Evolutionary conservation across 2,329 filamentous ascomycete genomes (phyloP).

Genomic region (Phialophora chinensis): DNA sequence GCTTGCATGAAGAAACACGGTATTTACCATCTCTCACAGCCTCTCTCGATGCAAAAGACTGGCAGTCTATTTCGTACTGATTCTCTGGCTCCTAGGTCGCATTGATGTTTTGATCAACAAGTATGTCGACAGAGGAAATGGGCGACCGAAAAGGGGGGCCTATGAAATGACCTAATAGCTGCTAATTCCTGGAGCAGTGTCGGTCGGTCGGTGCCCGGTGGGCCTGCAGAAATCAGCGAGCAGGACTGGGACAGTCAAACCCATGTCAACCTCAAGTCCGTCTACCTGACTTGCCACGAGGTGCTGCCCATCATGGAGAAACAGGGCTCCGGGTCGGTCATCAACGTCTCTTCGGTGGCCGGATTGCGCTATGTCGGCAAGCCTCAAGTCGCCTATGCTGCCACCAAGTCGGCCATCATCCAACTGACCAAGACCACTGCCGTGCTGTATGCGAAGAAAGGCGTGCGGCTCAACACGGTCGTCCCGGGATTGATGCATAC

Average conservation of each 20-base stretch:
- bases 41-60: no score
- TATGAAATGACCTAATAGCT: no score
- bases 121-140: no score
- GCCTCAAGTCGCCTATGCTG: not conserved
- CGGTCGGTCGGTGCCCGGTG: constrained; percentile 61
- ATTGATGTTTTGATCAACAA: constrained; percentile 65
- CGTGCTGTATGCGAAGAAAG: not conserved
- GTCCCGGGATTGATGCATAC: constrained; percentile 64
- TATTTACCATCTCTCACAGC: constrained; percentile 23
- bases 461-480: constrained; percentile 60
- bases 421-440: constrained; percentile 1
- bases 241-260: constrained; percentile 60
- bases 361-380: constrained; percentile 1
- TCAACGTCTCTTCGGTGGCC: not conserved
- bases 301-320: constrained; percentile 10
- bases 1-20: constrained; percentile 61
- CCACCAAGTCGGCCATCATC: not conserved
- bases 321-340: not conserved
- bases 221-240: constrained; percentile 56
- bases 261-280: constrained; percentile 27
- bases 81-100: constrained; percentile 30
- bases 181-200: constrained; percentile 44
- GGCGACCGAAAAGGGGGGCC: no score
- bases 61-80: no score
- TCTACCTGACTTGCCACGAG: constrained; percentile 1